phyloP scores from a whole-genome alignment of 306 rosid genomes.

The Cyamopsis tetragonoloba region DNA sequence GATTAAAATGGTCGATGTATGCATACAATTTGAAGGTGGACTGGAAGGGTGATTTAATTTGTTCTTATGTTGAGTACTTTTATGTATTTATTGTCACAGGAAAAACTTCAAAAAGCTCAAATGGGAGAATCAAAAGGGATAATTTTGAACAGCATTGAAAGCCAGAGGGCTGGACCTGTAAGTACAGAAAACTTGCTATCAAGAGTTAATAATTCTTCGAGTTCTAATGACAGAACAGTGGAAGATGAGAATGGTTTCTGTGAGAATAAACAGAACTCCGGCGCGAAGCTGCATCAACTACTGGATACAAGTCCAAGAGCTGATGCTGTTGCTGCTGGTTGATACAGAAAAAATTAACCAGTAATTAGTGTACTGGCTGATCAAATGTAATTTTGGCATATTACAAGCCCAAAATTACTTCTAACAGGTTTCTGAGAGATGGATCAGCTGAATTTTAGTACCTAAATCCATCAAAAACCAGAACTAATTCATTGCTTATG shows the following conservation, averaged over 20 bases:
- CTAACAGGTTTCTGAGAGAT: conserved; percentile 51
- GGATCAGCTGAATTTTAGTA: conserved; percentile 45
- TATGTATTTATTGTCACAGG: conserved; percentile 40
- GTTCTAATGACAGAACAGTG: conserved; percentile 44
- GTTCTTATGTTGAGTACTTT: conserved; percentile 24
- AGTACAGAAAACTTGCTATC: conserved; percentile 73
- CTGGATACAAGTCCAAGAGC: conserved; percentile 75
- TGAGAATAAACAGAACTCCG: conserved; percentile 62
- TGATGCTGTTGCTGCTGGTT: conserved; percentile 89
- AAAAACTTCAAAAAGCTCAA: conserved; percentile 57
- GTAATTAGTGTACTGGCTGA: conserved; percentile 30
- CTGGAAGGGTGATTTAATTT: too few relatives aligned
- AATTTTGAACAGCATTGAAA: conserved; percentile 39
- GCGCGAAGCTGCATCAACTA: conserved; percentile 79
- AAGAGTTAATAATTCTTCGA: conserved; percentile 59
- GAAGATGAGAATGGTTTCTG: conserved; percentile 58
- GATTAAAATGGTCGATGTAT: too few relatives aligned
- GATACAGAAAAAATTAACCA: conserved; percentile 26
- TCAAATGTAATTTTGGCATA: conserved; percentile 92
- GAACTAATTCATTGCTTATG: conserved; percentile 53
- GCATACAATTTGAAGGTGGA: too few relatives aligned
- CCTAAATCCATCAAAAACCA: conserved; percentile 37
- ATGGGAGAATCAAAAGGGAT: conserved; percentile 52
- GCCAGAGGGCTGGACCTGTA: conserved; percentile 47
- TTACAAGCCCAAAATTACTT: conserved; percentile 84